These are phyloP conservation scores for Cochlearia excelsa DNA, from an alignment of 345 rosid species.

Conservation along the genomic window DNA sequence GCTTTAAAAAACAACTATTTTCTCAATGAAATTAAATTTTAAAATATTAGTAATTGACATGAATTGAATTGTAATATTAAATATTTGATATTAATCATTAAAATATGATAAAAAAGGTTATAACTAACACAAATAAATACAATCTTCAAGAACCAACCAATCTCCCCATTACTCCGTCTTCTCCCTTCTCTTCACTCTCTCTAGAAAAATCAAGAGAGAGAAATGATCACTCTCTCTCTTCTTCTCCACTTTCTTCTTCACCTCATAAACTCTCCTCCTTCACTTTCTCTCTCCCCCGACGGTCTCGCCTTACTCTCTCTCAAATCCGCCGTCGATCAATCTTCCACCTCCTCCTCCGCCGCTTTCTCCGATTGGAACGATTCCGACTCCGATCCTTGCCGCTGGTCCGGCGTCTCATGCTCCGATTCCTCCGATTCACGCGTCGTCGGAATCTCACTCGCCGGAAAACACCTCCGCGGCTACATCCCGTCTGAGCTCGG, in stretches of 20 bases:
- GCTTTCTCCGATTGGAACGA: constrained; percentile 84
- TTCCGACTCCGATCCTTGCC: constrained; percentile 70
- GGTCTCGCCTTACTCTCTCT: constrained; percentile 85
- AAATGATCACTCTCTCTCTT: constrained; percentile 26
- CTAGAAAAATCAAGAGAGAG: background rate
- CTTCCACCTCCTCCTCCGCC: constrained; percentile 33
- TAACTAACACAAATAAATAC: constrained; percentile 35
- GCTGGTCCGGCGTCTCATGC: constrained; percentile 88
- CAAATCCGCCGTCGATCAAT: constrained; percentile 73
- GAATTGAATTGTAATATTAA: constrained; percentile 1
- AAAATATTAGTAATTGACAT: no score
- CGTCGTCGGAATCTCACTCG: constrained; percentile 68
- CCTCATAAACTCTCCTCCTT: constrained; percentile 2
- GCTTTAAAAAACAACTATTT: no score
- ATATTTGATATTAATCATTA: constrained; percentile 4
- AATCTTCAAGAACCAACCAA: constrained; percentile 12
- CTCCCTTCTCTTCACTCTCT: constrained; percentile 4
- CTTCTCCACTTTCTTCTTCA: constrained; percentile 32
- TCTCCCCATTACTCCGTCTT: constrained; percentile 5
- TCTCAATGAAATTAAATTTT: no score
- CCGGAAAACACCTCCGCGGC: constrained; percentile 73
- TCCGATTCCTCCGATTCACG: constrained; percentile 55
- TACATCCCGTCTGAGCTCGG: constrained; percentile 97
- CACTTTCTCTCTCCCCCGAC: constrained; percentile 69
- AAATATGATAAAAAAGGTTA: constrained; percentile 22